Evolutionary conservation across 2,329 filamentous ascomycete species (phyloP), one percentile per base, ranked within the genome.

Genomic region (Colletotrichum melonis): DNA sequence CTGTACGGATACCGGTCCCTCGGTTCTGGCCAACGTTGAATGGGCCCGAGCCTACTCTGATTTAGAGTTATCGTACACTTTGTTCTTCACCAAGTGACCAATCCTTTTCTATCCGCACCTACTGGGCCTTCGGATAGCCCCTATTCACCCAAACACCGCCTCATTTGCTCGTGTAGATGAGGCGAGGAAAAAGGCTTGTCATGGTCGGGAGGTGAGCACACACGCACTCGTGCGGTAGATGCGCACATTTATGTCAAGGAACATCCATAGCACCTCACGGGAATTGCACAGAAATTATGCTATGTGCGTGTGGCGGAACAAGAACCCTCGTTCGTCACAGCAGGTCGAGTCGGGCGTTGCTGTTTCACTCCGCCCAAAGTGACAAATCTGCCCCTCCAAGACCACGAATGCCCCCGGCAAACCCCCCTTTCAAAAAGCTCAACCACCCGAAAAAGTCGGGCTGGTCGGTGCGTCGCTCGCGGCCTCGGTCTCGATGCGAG

Each of bases 21-120:
- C 19, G 9, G 42, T n/a, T 46, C 42, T 46, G 42, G 42, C 19
- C 42, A 46, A n/a, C 30, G 7, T 46, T 46, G 7, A 19, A 46
- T 8, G 42, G 42, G 42, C 42, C 42, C 42, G 19, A 46, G 42
- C 42, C 42, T 4, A 16, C n/a, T 42, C 4, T 35, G 49, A 58
- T 69, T 67, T 63, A 73, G n/a, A 73, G 60, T 70, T 70, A 42
- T 22, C 59, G 16, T 38, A 63, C 69, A 32, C 28, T 64, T 58
- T 8, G 42, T 46, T 46, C 19, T 35, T 64, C 14, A 42, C 19
- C 16, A 42, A 26, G 6, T 55, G 65, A 42, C 55, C 59, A 24
- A 54, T 35, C 22, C 59, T 24, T 46, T 46, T 28, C 11, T 7
- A 42, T 16, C 14, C 35, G 35, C 16, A 42, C 35, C 35, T 42